Base-by-base conservation (phyloP, 495 filamentous ascomycete species). In the Talaromyces ruber region DNA sequence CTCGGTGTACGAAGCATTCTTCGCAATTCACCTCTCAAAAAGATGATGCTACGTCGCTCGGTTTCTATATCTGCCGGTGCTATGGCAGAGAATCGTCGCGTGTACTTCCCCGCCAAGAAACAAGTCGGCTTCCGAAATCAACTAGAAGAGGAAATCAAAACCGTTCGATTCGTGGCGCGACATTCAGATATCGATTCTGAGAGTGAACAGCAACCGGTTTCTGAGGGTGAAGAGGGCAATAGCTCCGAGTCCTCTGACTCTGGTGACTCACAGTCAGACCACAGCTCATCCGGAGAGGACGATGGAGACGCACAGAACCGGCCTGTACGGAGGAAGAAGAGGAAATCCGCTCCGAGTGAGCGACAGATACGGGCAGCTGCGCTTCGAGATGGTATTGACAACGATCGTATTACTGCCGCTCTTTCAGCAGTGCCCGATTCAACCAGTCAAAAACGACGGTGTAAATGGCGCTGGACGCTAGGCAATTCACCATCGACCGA, bases 1-100 rank as follows among this genome's bases (percentile, higher is more conserved):
- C 79, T 85, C 18, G 81, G 81, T 6, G 79, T 90, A 6, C 84
- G 82, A 63, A 89, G 86, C 71, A 92, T 92, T 70, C 78, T 92
- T 30, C 86, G 88, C 68, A 92, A 92, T 76, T 90, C 88, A 8
- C 88, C 88, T 2, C 64, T 80, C 25, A 63, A 84, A 73, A 34
- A 68, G 12, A 59, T 68, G 43, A 64, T 73, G 25, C 64, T 66
- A 34, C 72, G 71, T 29, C 70, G 73, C 22, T 74, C 76, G 12
- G 69, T 71, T 9, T 76, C 76, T 52, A 71, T 78, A 47, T 72
- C 79, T 25, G 65, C 67, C 53, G 73, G 68, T 53, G 72, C 68
- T 50, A 66, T 67, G 52, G 58, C 74, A 64, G 67, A 68, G 60
- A 58, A 68, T 25, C 74, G 76, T 30, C 76, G 82, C 28, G 76